Evolutionary conservation across 78 protist species (phyloP), one percentile per base, ranked within the genome.

Genomic region (Monocercomonoides exilis): DNA sequence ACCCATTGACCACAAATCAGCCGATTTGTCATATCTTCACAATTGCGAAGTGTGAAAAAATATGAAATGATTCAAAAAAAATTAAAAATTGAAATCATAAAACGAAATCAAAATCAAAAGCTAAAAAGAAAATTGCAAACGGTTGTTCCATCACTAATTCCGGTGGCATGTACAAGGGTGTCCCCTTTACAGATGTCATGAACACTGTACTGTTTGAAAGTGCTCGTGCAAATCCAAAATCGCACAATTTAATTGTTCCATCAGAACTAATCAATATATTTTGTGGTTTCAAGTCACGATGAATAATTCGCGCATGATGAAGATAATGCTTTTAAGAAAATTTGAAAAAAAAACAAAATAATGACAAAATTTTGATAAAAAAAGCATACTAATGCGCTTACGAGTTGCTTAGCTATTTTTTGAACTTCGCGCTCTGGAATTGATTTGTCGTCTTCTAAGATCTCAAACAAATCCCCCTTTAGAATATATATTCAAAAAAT

Each of bases 1-100:
- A 2, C 96, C 96, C 4, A 94, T 93, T n/a, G 96, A 92, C 98
- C 98, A 96, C 21, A 96, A 90, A 89, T 96, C 98, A 21, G 92
- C 94, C 1, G 90, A 88, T 80, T 94, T 91, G 90, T 95, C 90
- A 93, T 95, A 95, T 1, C n/a, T n/a, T n/a, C n/a, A n/a, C n/a
- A n/a, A n/a, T n/a, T n/a, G n/a, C n/a, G n/a, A n/a, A n/a, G n/a
- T n/a, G n/a, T n/a, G n/a, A n/a, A n/a, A n/a, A n/a, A n/a, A n/a
- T n/a, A n/a, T n/a, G n/a, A n/a, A n/a, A n/a, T n/a, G n/a, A n/a
- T n/a, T n/a, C n/a, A n/a, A n/a, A n/a, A n/a, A n/a, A n/a, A n/a
- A n/a, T n/a, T n/a, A n/a, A n/a, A n/a, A n/a, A n/a, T n/a, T n/a
- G n/a, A n/a, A n/a, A n/a, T n/a, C n/a, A n/a, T n/a, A n/a, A n/a